Evolutionary conservation across 352 stramenopile species (phyloP).

Genomic region (Blastocystis sp.): DNA sequence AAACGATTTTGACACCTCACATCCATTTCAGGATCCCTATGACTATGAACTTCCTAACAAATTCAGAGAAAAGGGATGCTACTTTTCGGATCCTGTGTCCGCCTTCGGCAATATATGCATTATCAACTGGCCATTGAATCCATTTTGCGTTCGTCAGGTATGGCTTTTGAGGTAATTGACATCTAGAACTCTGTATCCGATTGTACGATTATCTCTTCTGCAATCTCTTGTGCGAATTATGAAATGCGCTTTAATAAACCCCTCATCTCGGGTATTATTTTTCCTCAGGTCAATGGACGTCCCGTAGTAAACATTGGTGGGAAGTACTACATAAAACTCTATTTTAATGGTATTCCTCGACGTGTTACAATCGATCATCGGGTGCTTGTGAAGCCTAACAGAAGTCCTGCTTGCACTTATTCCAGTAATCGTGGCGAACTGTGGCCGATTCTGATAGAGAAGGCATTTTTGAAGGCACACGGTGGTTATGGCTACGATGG

Average conservation of each 20-base stretch:
- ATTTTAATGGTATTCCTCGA: slow-evolving; percentile 83
- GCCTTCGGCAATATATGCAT: neutral
- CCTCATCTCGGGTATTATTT: slow-evolving; percentile 89
- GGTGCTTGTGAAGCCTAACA: slow-evolving; percentile 77
- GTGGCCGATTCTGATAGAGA: slow-evolving; percentile 93
- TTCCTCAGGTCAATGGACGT: slow-evolving; percentile 73
- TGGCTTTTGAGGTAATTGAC: neutral
- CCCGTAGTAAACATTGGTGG: slow-evolving; percentile 81
- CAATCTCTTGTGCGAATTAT: slow-evolving; percentile 83
- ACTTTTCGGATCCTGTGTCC: neutral
- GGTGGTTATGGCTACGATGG: slow-evolving; percentile 93
- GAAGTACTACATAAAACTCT: slow-evolving; percentile 93
- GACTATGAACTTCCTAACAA: neutral
- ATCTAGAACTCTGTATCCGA: slow-evolving; percentile 78
- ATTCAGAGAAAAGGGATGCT: neutral
- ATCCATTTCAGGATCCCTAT: neutral
- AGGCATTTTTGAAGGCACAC: slow-evolving; percentile 94
- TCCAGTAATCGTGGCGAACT: slow-evolving; percentile 72
- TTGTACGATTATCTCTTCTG: slow-evolving; percentile 84
- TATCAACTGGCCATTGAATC: slow-evolving; percentile 4
- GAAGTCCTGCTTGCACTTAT: slow-evolving; percentile 76
- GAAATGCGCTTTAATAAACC: slow-evolving; percentile 81
- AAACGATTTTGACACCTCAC: neutral
- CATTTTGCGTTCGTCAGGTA: slow-evolving; percentile 2
- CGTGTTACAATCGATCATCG: slow-evolving; percentile 87